Evolutionary conservation across 352 stramenopile genomes (phyloP).

Genomic region (Globisporangium paroecandrum): DNA sequence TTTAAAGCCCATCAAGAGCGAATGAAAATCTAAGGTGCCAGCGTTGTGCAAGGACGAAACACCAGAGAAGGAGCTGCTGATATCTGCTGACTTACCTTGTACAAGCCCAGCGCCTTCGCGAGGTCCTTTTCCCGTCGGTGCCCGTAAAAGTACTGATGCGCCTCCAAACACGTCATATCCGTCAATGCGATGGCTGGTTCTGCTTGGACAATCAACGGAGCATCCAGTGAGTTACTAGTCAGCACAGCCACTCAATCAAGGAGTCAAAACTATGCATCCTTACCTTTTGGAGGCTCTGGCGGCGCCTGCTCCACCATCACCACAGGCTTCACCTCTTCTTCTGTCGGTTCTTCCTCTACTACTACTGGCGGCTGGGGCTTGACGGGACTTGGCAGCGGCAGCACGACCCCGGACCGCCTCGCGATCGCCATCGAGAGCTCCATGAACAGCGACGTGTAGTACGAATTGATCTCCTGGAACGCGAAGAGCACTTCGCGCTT

Average conservation of each 20-base stretch:
- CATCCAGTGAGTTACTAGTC: background rate
- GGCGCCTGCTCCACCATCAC: constrained; percentile 3
- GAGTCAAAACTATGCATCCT: background rate
- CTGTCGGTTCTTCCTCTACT: constrained; percentile 12
- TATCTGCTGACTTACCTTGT: constrained; percentile 32
- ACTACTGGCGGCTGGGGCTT: constrained; percentile 15
- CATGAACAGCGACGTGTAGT: constrained; percentile 83
- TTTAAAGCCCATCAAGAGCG: background rate
- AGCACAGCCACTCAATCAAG: background rate
- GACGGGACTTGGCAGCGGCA: constrained; percentile 45
- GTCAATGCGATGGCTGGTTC: background rate
- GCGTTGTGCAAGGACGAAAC: background rate
- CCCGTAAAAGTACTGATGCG: constrained; percentile 63
- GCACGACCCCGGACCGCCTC: constrained; percentile 38
- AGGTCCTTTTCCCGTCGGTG: constrained; percentile 39
- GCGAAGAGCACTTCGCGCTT: constrained; percentile 74
- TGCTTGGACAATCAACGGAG: background rate
- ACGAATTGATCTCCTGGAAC: constrained; percentile 85
- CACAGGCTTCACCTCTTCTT: background rate
- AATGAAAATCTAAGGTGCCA: background rate
- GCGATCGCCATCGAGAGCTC: constrained; percentile 75
- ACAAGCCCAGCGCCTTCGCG: constrained; percentile 43
- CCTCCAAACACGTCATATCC: constrained; percentile 51
- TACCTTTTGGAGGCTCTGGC: constrained; percentile 1
- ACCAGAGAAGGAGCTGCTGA: background rate